A percentile compares a stretch with the other conserved stretches of the same genome.
Conservation (phyloP, 176 grass and related monocot genomes). For the Areca catechu region DNA sequence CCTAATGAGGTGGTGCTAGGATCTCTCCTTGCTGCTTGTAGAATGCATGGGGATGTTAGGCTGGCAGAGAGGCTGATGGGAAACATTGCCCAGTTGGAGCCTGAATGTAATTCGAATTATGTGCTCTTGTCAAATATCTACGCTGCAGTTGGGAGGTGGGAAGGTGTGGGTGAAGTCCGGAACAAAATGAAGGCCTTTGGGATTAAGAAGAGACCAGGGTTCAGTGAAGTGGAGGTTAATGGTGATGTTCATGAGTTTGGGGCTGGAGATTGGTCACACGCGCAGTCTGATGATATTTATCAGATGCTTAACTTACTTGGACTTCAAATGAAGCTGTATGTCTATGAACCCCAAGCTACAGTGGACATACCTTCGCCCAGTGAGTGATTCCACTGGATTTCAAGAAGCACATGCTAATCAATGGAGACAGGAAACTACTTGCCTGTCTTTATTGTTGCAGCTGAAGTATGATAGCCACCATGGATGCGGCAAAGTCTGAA, state of each 20-base stretch:
- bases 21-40: slow-evolving; percentile 52
- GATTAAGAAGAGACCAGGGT: slow-evolving; percentile 47
- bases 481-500: too few relatives aligned
- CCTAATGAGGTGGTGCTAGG: slow-evolving; percentile 71
- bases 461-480: too few relatives aligned
- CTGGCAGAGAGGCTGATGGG: slow-evolving; percentile 53
- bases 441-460: too few relatives aligned
- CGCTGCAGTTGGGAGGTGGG: slow-evolving; percentile 39
- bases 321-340: slow-evolving; percentile 23
- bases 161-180: slow-evolving; percentile 34
- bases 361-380: too few relatives aligned
- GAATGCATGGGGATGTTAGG: slow-evolving; percentile 31
- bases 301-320: slow-evolving; percentile 38
- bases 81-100: slow-evolving; percentile 50
- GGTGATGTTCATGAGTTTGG: slow-evolving; percentile 51
- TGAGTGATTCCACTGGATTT: too few relatives aligned
- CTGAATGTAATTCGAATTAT: slow-evolving; percentile 44
- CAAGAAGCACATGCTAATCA: too few relatives aligned
- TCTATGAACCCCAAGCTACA: not conserved
- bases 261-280: slow-evolving; percentile 36
- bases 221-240: slow-evolving; percentile 45
- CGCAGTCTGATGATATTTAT: slow-evolving; percentile 20
- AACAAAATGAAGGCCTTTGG: slow-evolving; percentile 40
- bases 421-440: too few relatives aligned
- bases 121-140: slow-evolving; percentile 73